Base-by-base conservation (phyloP, 2,329 filamentous ascomycete species). In the Stagonosporopsis cucurbitacearum region DNA sequence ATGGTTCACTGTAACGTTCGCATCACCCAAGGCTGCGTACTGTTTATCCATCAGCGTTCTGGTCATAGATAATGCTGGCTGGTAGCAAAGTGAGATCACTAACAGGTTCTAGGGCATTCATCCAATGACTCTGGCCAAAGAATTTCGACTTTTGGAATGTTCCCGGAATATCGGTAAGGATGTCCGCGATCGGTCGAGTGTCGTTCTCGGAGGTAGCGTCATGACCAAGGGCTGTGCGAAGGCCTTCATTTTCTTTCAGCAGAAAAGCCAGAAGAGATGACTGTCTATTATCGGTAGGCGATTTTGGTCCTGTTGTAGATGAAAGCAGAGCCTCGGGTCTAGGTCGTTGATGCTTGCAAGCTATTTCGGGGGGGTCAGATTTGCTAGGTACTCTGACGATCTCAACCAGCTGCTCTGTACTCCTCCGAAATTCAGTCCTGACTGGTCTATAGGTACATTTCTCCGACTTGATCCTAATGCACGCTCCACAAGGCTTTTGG, bases 91-190 rank as follows among this genome's bases (percentile, higher is more conserved):
- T 22, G 32, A 17, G 30, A n/a, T 1, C 71, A 59, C 79, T 51
- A 54, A 70, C 67, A 32, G 67, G 67, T 17, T 71, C 69, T 23
- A 73, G 50, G 8, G 58, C 57, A 17, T 71, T 71, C 43, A 64
- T 49, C 68, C 82, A 86, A 62, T 86, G 82, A 28, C 80, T 84
- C 61, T 80, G 80, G 2, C 84, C 84, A 60, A 85, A 84, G 3
- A 85, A 69, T 0, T 83, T 79, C 0, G 79, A 80, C 63, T 87
- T 88, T 48, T 84, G 51, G 26, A 70, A 71, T 3, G 56, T 54
- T 2, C 60, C 61, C 15, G 58, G 22, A 9, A 48, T 22, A 7
- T 56, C 53, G n/a, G 41, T 42, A 11, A 53, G 22, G 13, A 50
- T 54, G 6, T 43, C 48, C n/a, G 22, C 43, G 12, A 51, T 53